A percentile compares a stretch with the other conserved stretches of the same genome.
These are phyloP conservation scores for Citrullus colocynthis DNA, from an alignment of 306 rosid genomes.

Conservation along the genomic window DNA sequence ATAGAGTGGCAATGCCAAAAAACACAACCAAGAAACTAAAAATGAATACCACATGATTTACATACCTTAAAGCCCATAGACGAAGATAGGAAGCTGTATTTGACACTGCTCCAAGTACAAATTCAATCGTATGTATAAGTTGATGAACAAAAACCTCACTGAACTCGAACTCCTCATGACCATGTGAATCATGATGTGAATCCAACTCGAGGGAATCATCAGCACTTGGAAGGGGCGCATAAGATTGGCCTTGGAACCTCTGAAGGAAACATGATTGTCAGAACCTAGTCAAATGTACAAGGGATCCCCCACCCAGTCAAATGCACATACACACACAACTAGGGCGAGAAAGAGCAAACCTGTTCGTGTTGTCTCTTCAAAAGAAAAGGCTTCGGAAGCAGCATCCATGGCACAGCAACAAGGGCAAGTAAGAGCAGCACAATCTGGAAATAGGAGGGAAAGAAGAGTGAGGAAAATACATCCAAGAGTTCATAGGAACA, in stretches of 20 bases:
- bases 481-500: not conserved
- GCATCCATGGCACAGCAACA: slow-evolving; percentile 97
- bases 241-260: slow-evolving; percentile 74
- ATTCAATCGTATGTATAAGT: slow-evolving; percentile 92
- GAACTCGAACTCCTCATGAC: slow-evolving; percentile 72
- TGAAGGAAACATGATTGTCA: slow-evolving; percentile 29
- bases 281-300: slow-evolving; percentile 8
- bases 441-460: slow-evolving; percentile 32
- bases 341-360: slow-evolving; percentile 25
- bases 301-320: not conserved
- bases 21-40: not conserved
- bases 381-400: slow-evolving; percentile 88
- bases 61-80: slow-evolving; percentile 92
- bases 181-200: slow-evolving; percentile 28
- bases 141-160: slow-evolving; percentile 91
- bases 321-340: not conserved
- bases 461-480: not conserved
- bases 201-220: slow-evolving; percentile 56
- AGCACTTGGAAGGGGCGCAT: slow-evolving; percentile 32
- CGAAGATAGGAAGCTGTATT: slow-evolving; percentile 98
- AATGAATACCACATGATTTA: slow-evolving; percentile 3
- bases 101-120: slow-evolving; percentile 93
- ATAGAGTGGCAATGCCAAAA: not conserved
- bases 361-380: slow-evolving; percentile 80
- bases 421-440: slow-evolving; percentile 62